Conservation (phyloP, 176 grass and related monocot species). For the Musa beccarii region DNA sequence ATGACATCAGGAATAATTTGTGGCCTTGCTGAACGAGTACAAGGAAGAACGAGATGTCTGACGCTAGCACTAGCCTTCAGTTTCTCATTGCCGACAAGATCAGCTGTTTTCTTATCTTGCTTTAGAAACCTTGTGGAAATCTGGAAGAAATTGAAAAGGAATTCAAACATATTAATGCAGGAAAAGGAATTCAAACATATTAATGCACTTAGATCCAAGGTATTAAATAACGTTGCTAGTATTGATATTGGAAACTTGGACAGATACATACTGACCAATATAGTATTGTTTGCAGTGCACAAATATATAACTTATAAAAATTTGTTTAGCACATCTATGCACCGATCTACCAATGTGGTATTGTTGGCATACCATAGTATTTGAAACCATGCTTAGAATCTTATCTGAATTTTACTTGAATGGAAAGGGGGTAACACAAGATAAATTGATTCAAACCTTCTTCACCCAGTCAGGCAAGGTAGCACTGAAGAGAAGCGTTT, state of each 20-base stretch:
- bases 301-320: neutral
- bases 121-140: slow-evolving; percentile 85
- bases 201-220: neutral
- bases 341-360: neutral
- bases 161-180: neutral
- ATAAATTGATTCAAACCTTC: slow-evolving; percentile 38
- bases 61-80: slow-evolving; percentile 87
- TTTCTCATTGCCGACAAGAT: slow-evolving; percentile 91
- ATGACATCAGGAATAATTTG: slow-evolving; percentile 96
- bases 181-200: slow-evolving; percentile 5
- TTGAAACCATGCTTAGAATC: neutral
- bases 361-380: neutral
- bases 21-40: slow-evolving; percentile 57
- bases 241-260: too few relatives aligned
- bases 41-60: slow-evolving; percentile 92
- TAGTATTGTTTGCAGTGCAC: neutral
- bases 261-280: too few relatives aligned
- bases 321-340: too few relatives aligned
- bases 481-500: slow-evolving; percentile 95
- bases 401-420: neutral
- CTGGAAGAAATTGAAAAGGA: slow-evolving; percentile 32
- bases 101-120: slow-evolving; percentile 66
- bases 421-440: neutral
- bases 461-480: slow-evolving; percentile 84
- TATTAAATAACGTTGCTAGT: too few relatives aligned